Evolutionary conservation across 257 asterid species (phyloP).

Genomic region (Ophiorrhiza pumila): DNA sequence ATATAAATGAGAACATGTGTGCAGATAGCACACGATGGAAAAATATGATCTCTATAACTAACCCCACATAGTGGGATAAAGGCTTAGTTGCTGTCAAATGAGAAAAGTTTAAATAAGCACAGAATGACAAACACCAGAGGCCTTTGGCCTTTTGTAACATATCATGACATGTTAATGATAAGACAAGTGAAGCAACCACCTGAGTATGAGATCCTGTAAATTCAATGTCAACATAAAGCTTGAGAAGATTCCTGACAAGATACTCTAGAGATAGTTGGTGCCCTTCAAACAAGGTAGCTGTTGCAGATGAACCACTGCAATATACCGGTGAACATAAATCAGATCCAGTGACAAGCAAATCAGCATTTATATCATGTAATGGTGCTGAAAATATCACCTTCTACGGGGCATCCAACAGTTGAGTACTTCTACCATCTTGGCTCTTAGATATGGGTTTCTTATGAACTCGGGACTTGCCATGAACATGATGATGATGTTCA

Average conservation of each 20-base stretch:
- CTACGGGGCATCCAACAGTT: conserved; percentile 97
- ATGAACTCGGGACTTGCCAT: conserved; percentile 94
- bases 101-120: neutral
- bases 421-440: conserved; percentile 99
- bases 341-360: neutral
- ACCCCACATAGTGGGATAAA: no score
- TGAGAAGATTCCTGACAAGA: conserved; percentile 85
- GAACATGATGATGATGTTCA: conserved; percentile 98
- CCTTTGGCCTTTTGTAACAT: neutral
- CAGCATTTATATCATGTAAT: neutral
- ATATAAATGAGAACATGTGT: no score
- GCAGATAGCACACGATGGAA: no score
- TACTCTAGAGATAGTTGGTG: conserved; percentile 83
- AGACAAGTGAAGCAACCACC: conserved; percentile 43
- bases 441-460: conserved; percentile 92
- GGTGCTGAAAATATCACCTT: conserved; percentile 43
- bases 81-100: neutral
- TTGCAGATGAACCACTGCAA: conserved; percentile 81
- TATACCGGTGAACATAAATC: neutral
- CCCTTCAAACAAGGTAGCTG: conserved; percentile 82
- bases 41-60: no score
- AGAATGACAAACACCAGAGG: neutral
- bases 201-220: conserved; percentile 98
- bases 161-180: neutral
- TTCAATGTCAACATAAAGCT: conserved; percentile 95